These are phyloP conservation scores for Trichoderma asperelloides DNA, from an alignment of 495 filamentous ascomycete species.

Conservation along the genomic window DNA sequence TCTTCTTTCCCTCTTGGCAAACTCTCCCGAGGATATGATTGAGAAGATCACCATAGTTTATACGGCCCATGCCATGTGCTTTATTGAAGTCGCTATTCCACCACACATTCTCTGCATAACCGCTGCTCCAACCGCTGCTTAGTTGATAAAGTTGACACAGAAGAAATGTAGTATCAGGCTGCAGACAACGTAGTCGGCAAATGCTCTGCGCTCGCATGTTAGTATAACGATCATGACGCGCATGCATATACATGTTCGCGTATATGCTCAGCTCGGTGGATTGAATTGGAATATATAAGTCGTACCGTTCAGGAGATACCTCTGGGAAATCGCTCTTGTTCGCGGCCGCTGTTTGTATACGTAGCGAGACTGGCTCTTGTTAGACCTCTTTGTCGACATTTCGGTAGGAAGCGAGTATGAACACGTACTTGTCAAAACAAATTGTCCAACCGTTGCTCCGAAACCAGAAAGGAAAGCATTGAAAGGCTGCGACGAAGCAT, in stretches of 20 bases:
- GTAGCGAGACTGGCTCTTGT: constrained; percentile 49
- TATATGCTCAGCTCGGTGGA: neutral
- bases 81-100: neutral
- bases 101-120: neutral
- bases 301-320: constrained; percentile 63
- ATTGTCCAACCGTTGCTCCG: constrained; percentile 90
- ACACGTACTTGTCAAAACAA: constrained; percentile 95
- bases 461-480: constrained; percentile 97
- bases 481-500: constrained; percentile 60
- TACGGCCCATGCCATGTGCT: neutral
- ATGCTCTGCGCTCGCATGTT: constrained; percentile 52
- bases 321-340: constrained; percentile 61
- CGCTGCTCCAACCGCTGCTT: constrained; percentile 14
- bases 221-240: constrained; percentile 5
- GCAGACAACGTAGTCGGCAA: constrained; percentile 93
- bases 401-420: constrained; percentile 55
- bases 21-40: neutral
- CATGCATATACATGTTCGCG: neutral
- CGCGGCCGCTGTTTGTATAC: constrained; percentile 81
- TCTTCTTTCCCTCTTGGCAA: neutral
- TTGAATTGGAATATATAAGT: constrained; percentile 6
- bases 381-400: neutral
- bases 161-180: constrained; percentile 96
- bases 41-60: neutral
- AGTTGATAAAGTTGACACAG: constrained; percentile 99